Evolutionary conservation across 805 yeast genomes (phyloP).

Genomic region (Saccharomycopsis sp.): DNA sequence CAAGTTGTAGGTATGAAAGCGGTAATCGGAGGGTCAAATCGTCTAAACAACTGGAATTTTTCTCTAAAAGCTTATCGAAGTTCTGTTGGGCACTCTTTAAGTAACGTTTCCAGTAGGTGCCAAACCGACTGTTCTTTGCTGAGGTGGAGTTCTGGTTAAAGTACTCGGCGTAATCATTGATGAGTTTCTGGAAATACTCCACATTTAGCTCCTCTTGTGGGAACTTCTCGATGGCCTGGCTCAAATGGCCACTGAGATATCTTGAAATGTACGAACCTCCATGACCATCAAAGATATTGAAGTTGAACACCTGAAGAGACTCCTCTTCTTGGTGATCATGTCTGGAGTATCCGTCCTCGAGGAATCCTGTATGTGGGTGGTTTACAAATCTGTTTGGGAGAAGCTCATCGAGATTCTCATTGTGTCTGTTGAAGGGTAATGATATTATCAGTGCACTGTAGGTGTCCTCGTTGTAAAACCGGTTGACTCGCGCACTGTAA

Average conservation of each 20-base stretch:
- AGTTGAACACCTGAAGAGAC: constrained; percentile 46
- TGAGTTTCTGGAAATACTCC: constrained; percentile 37
- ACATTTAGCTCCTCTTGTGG: constrained; percentile 27
- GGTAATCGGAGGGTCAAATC: constrained; percentile 58
- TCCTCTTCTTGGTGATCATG: constrained; percentile 6
- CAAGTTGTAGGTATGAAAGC: constrained; percentile 58
- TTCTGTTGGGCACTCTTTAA: constrained; percentile 37
- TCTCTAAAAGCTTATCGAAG: constrained; percentile 30
- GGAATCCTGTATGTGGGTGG: not conserved
- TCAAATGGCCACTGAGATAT: constrained; percentile 50
- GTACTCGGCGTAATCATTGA: constrained; percentile 46
- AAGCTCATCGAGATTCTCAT: constrained; percentile 23
- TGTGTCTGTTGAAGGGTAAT: constrained; percentile 31
- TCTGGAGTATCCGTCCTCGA: constrained; percentile 16
- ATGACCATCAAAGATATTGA: constrained; percentile 88
- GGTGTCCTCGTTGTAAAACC: constrained; percentile 77
- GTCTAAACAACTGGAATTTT: constrained; percentile 32
- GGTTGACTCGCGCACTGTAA: constrained; percentile 63
- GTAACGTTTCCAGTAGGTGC: constrained; percentile 84
- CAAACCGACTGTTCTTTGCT: constrained; percentile 26
- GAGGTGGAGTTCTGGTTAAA: constrained; percentile 34
- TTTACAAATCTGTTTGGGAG: constrained; percentile 18
- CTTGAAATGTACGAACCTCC: constrained; percentile 77
- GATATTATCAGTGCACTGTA: constrained; percentile 59
- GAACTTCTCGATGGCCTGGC: constrained; percentile 43